Conservation (phyloP, 2,329 filamentous ascomycete genomes). For the Periconia sp. region DNA sequence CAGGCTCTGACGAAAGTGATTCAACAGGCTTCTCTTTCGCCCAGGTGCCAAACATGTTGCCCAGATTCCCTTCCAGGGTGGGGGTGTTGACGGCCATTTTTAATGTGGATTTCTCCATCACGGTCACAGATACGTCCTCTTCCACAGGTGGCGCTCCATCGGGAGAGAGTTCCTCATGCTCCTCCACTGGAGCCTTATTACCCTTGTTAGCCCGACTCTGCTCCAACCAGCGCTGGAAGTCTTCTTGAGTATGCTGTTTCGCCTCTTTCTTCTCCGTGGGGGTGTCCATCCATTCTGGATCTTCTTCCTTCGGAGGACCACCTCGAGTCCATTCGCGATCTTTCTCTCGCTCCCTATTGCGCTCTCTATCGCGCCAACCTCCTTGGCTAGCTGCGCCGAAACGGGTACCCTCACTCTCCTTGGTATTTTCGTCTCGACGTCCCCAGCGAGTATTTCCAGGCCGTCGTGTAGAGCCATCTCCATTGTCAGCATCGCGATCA, state of each 20-base stretch:
- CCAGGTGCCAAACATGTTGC: constrained; percentile 74
- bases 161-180: constrained; percentile 46
- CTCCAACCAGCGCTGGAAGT: constrained; percentile 94
- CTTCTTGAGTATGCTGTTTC: constrained; percentile 78
- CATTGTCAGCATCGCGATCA: constrained; percentile 45
- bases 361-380: constrained; percentile 60
- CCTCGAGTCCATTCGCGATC: constrained; percentile 59
- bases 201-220: constrained; percentile 75
- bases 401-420: constrained; percentile 49
- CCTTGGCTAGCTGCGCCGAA: constrained; percentile 44
- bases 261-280: constrained; percentile 67
- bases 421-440: constrained; percentile 59
- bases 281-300: constrained; percentile 86
- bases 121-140: constrained; percentile 19
- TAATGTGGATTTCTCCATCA: constrained; percentile 24
- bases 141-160: constrained; percentile 17
- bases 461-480: constrained; percentile 58
- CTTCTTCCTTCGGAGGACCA: constrained; percentile 54
- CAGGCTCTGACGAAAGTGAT: constrained; percentile 23
- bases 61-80: constrained; percentile 67
- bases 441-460: constrained; percentile 69
- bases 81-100: constrained; percentile 59
- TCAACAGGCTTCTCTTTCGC: constrained; percentile 53
- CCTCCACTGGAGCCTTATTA: constrained; percentile 51
- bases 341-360: constrained; percentile 32